phyloP scores from a whole-genome alignment of 306 rosid species.

The Hippophae rhamnoides region DNA sequence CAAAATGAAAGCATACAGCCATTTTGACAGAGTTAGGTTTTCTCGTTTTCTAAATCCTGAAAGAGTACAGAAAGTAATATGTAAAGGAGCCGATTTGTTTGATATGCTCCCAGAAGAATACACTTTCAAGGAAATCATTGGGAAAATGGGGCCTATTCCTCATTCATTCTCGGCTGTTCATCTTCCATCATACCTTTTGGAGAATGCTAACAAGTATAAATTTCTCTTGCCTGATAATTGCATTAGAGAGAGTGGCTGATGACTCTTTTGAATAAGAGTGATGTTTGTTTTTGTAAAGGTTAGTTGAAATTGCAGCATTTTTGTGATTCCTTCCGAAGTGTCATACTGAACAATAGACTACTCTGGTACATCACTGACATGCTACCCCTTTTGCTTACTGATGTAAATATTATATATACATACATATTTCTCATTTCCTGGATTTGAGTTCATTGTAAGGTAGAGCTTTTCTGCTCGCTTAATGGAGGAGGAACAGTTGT shows the following conservation, averaged over 20 bases:
- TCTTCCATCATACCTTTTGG: conserved; percentile 82
- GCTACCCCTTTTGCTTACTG: not conserved
- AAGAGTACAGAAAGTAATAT: conserved; percentile 75
- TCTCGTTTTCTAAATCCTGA: conserved; percentile 58
- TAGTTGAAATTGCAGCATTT: conserved; percentile 32
- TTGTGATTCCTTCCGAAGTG: conserved; percentile 33
- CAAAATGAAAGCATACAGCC: conserved; percentile 98
- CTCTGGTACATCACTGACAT: conserved; percentile 53
- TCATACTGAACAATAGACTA: conserved; percentile 29
- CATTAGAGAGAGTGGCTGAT: conserved; percentile 50
- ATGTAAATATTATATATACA: too few relatives aligned
- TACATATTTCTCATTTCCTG: too few relatives aligned
- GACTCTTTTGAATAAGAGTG: conserved; percentile 10
- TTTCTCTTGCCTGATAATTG: conserved; percentile 93
- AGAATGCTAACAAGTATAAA: conserved; percentile 66
- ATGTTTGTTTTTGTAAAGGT: conserved; percentile 30
- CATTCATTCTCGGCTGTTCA: conserved; percentile 97
- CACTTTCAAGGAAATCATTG: conserved; percentile 86
- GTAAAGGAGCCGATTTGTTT: conserved; percentile 72
- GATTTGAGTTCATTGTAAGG: too few relatives aligned
- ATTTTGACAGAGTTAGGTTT: conserved; percentile 79
- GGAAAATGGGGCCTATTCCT: conserved; percentile 97
- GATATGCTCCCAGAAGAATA: conserved; percentile 99
- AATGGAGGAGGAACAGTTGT: too few relatives aligned
- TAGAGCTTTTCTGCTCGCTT: too few relatives aligned